These are phyloP conservation scores for Buddleja alternifolia DNA, from an alignment of 257 asterid species.

Conservation along the genomic window DNA sequence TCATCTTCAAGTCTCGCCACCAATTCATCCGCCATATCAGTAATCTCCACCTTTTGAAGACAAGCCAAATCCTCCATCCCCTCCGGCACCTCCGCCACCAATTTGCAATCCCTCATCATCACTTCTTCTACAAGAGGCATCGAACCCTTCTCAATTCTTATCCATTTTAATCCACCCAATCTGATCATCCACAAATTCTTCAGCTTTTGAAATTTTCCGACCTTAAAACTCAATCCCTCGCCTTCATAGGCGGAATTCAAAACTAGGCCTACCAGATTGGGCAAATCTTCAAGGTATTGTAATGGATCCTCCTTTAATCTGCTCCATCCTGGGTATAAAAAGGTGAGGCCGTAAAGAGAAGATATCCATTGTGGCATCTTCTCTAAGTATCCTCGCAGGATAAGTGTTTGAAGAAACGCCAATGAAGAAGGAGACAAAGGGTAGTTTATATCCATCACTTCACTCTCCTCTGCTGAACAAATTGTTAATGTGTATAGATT, in stretches of 20 bases:
- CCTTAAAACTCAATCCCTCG: constrained; percentile 18
- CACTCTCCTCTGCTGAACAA: neutral
- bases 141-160: constrained; percentile 16
- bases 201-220: constrained; percentile 20
- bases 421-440: neutral
- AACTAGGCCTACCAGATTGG: constrained; percentile 29
- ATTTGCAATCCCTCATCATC: neutral
- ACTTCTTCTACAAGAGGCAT: constrained; percentile 18
- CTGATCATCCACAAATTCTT: neutral
- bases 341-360: neutral
- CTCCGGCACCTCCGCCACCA: neutral
- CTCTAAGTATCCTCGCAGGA: neutral
- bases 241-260: constrained; percentile 17
- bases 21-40: neutral
- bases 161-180: neutral
- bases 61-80: neutral
- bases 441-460: constrained; percentile 3
- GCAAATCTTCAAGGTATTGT: constrained; percentile 36
- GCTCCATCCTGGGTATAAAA: neutral
- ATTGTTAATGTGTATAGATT: neutral
- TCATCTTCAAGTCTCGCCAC: neutral
- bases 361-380: constrained; percentile 24
- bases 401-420: neutral
- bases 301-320: neutral
- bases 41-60: neutral